These are phyloP conservation scores for Dryas octopetala DNA, from an alignment of 306 rosid species.

Conservation along the genomic window DNA sequence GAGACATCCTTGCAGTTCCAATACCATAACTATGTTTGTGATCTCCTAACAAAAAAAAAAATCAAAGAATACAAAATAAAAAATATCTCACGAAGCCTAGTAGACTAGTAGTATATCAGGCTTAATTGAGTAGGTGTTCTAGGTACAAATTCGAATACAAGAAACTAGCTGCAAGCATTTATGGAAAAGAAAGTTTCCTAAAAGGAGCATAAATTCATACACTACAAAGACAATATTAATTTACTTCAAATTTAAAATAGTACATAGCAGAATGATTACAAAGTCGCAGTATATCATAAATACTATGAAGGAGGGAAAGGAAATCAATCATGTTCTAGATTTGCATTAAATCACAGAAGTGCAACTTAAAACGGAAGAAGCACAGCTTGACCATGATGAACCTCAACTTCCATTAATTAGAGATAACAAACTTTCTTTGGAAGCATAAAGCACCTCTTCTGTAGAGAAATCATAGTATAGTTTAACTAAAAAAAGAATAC, in stretches of 20 bases:
- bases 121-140: neutral
- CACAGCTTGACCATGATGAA: neutral
- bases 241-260: neutral
- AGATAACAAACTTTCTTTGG: neutral
- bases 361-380: neutral
- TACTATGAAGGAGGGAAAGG: neutral
- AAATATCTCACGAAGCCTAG: neutral
- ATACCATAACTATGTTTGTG: neutral
- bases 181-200: neutral
- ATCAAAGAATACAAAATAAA: neutral
- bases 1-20: conserved; percentile 4
- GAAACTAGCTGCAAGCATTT: neutral
- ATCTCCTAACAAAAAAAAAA: neutral
- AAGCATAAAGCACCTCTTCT: neutral
- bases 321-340: neutral
- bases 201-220: neutral
- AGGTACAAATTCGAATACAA: neutral
- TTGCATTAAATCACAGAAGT: conserved; percentile 4
- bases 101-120: neutral
- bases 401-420: neutral
- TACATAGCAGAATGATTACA: neutral
- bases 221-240: neutral
- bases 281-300: neutral
- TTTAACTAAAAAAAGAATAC: neutral
- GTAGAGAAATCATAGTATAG: neutral